Percentiles rank a stretch among this genome's conserved stretches.
phyloP scores from a whole-genome alignment of 345 rosid species.

The Eucalyptus curtisii region DNA sequence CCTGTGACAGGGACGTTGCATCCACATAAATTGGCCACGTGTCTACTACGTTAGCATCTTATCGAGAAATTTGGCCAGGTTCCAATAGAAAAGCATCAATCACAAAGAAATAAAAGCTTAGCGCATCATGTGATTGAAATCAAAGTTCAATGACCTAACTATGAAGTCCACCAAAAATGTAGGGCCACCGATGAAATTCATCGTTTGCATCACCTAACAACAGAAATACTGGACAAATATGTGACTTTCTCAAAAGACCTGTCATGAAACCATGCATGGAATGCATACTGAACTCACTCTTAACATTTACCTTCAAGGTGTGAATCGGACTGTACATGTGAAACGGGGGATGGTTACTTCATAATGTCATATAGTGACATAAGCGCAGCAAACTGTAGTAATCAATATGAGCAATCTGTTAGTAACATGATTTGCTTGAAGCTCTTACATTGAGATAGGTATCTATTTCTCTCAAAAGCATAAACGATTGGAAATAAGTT shows the following conservation, averaged over 20 bases:
- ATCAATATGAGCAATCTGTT: background rate
- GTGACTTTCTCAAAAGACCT: background rate
- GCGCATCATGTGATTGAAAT: background rate
- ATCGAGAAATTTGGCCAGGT: background rate
- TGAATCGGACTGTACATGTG: background rate
- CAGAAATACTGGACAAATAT: background rate
- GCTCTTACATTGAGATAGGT: background rate
- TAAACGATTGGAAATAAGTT: background rate
- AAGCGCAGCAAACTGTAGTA: background rate
- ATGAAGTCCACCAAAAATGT: background rate
- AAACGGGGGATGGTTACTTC: background rate
- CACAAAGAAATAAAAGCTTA: background rate
- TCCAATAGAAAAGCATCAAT: background rate
- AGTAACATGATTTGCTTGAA: background rate
- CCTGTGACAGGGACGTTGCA: background rate
- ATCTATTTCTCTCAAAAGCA: background rate
- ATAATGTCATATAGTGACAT: background rate
- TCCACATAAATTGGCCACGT: background rate
- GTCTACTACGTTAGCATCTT: background rate
- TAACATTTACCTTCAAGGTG: background rate
- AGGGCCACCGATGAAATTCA: background rate
- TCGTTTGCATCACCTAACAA: background rate
- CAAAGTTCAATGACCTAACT: background rate
- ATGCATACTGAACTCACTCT: background rate
- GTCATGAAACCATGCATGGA: background rate